Base-by-base conservation (phyloP, 108 stramenopile species). In the Skeletonema marinoi region DNA sequence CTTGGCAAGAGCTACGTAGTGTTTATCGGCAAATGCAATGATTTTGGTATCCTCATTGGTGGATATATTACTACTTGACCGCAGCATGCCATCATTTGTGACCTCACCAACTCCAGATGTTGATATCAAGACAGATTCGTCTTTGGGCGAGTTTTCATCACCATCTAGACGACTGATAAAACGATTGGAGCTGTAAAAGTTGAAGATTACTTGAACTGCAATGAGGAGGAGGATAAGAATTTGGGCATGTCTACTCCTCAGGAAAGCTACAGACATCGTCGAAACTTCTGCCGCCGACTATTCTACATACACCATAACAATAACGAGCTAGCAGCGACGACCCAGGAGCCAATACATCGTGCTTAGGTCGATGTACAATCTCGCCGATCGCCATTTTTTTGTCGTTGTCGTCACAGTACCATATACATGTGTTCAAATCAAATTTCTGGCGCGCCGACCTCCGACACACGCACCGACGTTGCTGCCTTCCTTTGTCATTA, bases 11-110 rank as follows among this genome's bases (percentile, higher is more conserved):
- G 41, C 30, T 30, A 68, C 56, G 56, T 73, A 85, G 12, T 68
- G 39, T 30, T 10, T 48, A 31, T 73, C 77, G 8, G 64, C 65
- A 59, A 85, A 85, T 16, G 56, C 85, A 12, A 82, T 56, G 16
- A 85, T 82, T 59, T 73, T 72, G 59, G 58, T 29, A 30, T 60
- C 21, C 3, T 64, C 12, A 31, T 61, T 25, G 60, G 32, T 33
- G 21, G 32, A 29, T 29, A n/a, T n/a, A 0, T 2, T 60, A 25
- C 25, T 31, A 12, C 30, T 33, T 5, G 16, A 13, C 60, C 14
- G 11, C 16, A 60, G 11, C 16, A 60, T 2, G 12, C 16, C 16
- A 31, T 60, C 16, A 9, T 60, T 58, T 21, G 56, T 58, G 25
- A 58, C 9, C 25, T 10, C 0, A 12, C 59, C 59, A 29, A 1